Base-by-base conservation (phyloP, 768 basidiomycete genomes). In the Stropharia rugosoannulata region DNA sequence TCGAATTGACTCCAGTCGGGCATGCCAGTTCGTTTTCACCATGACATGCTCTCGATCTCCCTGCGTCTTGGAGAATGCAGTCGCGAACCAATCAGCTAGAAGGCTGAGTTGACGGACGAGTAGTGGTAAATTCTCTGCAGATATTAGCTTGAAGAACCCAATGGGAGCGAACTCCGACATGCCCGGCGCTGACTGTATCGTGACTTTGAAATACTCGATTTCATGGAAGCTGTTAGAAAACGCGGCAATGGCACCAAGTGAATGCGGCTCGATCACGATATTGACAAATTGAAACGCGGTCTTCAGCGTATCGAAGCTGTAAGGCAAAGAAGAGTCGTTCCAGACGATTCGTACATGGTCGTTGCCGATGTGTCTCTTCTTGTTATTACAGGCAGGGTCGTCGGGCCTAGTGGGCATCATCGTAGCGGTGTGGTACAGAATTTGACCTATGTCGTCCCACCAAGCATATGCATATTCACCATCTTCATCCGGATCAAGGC, bases 201-300 rank as follows among this genome's bases (percentile, higher is more conserved):
- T 92, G 57, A 98, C 86, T 66, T 93, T 95, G 83, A 97, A 99
- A 72, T 93, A 98, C 68, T 98, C 94, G 70, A 90, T 90, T 71
- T 96, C 93, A 65, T 94, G 87, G 32, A 84, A 64, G 62, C 86
- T 89, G 67, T 90, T 86, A 5, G 90, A 92, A 69, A 88, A 93
- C 29, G 93, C 90, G 3, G 91, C 86, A 58, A 92, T 88, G 35
- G 89, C 83, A 29, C 90, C 92, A 49, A 86, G 75, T 11, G 92
- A 93, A 70, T 92, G 94, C 0, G 97, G 94, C 65, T 97, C 93
- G 67, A 99, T 88, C 65, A 99, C 87, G 65, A 99, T 93, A 73
- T 98, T 98, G 65, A 98, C 85, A 66, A 96, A 98, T 68, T 98
- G 95, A 78, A 96, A 99, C 66, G 93, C 86, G 8, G 96, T 96